Percentiles rank a stretch among this genome's conserved stretches.
Conservation (phyloP, 306 rosid genomes). For the Gastrolobium villosum region DNA sequence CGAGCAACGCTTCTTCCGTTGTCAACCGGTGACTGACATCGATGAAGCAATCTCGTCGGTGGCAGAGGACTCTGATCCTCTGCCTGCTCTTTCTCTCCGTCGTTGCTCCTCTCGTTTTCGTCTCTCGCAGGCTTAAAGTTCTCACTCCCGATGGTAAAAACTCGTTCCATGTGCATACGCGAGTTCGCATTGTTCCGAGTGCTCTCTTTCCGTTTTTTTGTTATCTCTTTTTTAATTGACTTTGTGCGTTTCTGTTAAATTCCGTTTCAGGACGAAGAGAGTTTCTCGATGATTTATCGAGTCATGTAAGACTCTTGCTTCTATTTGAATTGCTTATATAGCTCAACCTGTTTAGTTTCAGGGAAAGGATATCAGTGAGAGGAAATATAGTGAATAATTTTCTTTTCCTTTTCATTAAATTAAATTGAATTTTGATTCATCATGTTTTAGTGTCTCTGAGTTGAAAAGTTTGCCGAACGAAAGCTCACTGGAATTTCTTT, state of each 20-base stretch:
- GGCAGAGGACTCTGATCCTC: constrained; percentile 96
- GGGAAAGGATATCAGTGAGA: constrained; percentile 19
- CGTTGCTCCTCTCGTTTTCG: constrained; percentile 78
- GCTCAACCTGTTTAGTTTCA: constrained; percentile 44
- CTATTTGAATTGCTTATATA: background rate
- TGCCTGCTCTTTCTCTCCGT: constrained; percentile 81
- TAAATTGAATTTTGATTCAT: background rate
- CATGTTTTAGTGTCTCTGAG: constrained; percentile 23
- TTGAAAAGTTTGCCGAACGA: constrained; percentile 14
- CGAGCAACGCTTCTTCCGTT: constrained; percentile 43
- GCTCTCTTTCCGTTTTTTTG: constrained; percentile 8
- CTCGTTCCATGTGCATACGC: background rate
- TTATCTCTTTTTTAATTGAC: constrained; percentile 28
- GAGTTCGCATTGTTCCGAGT: background rate
- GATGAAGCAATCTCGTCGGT: constrained; percentile 83
- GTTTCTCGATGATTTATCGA: constrained; percentile 74
- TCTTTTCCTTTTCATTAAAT: background rate
- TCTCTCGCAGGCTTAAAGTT: constrained; percentile 64
- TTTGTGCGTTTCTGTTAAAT: constrained; percentile 40
- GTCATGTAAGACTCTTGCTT: constrained; percentile 71
- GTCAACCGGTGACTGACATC: constrained; percentile 53
- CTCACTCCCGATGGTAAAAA: constrained; percentile 61
- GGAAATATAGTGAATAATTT: constrained; percentile 10
- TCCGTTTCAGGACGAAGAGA: constrained; percentile 71
- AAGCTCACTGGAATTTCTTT: background rate